Evolutionary conservation across 139 green algal species (phyloP), one percentile per base, ranked within the genome.

Genomic region (Marvania coccoides): DNA sequence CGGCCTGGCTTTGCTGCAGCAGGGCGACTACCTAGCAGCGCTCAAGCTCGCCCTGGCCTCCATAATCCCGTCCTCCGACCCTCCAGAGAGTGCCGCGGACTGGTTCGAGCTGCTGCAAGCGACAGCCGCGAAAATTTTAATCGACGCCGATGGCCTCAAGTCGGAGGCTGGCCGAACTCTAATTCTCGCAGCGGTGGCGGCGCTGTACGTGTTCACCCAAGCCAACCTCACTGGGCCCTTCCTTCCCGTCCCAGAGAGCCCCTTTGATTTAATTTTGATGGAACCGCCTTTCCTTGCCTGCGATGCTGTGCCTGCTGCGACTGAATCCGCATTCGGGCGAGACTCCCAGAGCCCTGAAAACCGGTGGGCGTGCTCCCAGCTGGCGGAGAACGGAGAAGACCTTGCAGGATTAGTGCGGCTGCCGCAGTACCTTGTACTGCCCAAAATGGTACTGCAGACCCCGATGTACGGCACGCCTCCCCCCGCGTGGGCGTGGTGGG

Each of bases 341-440:
- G 48, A 59, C 53, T 66, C 28, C 39, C 42, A 35, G 28, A 74
- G 40, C 34, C 54, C 15, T 31, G 63, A 67, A 9, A 73, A 88
- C 60, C 65, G 67, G 36, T 84, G 75, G 69, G 81, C 72, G 9
- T 57, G 34, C 4, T 33, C 35, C 15, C 71, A 83, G 72, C 70
- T 92, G 31, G 56, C 62, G 19, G 69, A 84, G 46, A 81, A 91
- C 59, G 88, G 88, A 1, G 87, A 95, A 63, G 85, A 95, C 46
- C 26, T 87, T 19, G 57, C 83, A 2, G 85, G 79, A 1, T 61
- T 72, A 24, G 53, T 71, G 9, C 28, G 40, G 9, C 40, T 65
- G 23, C 69, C 83, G n/a, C 82, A 94, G 67, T 90, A 91, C 71
- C 77, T 95, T 24, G 61, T 92, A 34, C 82, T 96, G 33, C 62